Base-by-base conservation (phyloP, 768 basidiomycete species). In the Termitomyces sp. region DNA sequence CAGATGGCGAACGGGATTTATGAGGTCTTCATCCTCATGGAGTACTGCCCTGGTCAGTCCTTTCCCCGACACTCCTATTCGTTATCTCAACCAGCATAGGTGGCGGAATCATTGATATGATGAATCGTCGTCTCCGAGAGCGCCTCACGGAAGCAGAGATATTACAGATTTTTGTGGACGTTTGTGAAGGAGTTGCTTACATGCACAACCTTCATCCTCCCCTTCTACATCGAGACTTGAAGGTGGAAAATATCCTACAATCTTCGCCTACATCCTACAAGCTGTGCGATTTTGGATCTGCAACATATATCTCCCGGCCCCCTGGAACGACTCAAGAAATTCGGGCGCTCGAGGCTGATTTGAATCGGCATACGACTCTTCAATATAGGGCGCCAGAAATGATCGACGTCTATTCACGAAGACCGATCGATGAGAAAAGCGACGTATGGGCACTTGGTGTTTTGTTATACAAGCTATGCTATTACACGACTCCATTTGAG, bases 331-430 rank as follows among this genome's bases (percentile, higher is more conserved):
- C 83, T 32, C 84, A 88, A 58, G 96, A 98, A 68, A 87, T 98
- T 45, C 85, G 92, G 42, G 82, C 82, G 15, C 76, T 97, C 18
- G 96, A 98, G 63, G 82, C 88, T 33, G 96, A 98, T 70, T 79
- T 99, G 43, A 95, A 96, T 68, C 82, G 88, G 62, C 90, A 97
- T 64, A 99, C 97, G 2, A 99, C 97, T 3, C 77, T 98, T 58
- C 97, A 98, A 68, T 99, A 99, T 67, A 80, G 97, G 41, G 93
- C 96, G n/a, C 96, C 97, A 2, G 97, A 99, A 72, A 97, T 99
- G 93, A 89, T 98, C 15, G 96, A 99, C 66, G 83, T 87, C 0
- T 89, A 89, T 69, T 79, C 88, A 23, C 80, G 91, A 57, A 79
- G 90, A 54, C 88, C 90, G 1, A 81, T 94, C 32, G 93, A 94